A percentile compares a stretch with the other conserved stretches of the same genome.
Conservation (phyloP, 805 yeast genomes). For the Sugiyamaella smithiae region DNA sequence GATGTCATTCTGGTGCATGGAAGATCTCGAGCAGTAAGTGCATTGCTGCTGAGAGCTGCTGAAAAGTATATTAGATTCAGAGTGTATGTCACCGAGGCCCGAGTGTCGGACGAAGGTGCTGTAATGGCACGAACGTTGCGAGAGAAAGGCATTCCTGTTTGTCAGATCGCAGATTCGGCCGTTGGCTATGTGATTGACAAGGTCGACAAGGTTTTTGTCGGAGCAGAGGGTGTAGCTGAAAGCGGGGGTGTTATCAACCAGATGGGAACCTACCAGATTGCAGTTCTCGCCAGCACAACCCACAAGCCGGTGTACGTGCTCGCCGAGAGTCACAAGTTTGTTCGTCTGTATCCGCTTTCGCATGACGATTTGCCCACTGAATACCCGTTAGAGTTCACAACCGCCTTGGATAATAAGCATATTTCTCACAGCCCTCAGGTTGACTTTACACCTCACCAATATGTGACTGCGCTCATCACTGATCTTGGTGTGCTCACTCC, state of each 20-base stretch:
- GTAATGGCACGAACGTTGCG: slow-evolving; percentile 67
- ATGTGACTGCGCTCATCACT: slow-evolving; percentile 90
- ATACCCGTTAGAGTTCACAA: slow-evolving; percentile 46
- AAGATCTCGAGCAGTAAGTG: slow-evolving; percentile 82
- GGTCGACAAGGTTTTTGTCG: slow-evolving; percentile 90
- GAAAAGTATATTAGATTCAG: slow-evolving; percentile 76
- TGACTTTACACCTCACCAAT: slow-evolving; percentile 95
- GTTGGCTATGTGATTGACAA: slow-evolving; percentile 90
- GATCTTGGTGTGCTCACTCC: slow-evolving; percentile 97
- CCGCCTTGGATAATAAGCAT: slow-evolving; percentile 31
- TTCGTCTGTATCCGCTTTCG: slow-evolving; percentile 89
- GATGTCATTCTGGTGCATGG: slow-evolving; percentile 88
- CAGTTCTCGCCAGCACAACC: slow-evolving; percentile 84
- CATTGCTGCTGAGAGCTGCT: slow-evolving; percentile 72
- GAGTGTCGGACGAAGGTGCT: slow-evolving; percentile 76
- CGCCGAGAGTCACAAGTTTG: slow-evolving; percentile 93
- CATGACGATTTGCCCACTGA: slow-evolving; percentile 84
- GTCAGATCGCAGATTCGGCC: slow-evolving; percentile 85
- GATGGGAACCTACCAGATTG: slow-evolving; percentile 90
- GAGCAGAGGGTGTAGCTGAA: slow-evolving; percentile 99
- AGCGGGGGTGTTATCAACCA: slow-evolving; percentile 96
- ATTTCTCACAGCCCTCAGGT: slow-evolving; percentile 54
- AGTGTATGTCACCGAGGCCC: slow-evolving; percentile 89
- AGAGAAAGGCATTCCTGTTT: slow-evolving; percentile 76
- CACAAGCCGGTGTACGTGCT: slow-evolving; percentile 93